These are phyloP conservation scores for Porogramme epimiltina DNA, from an alignment of 1,284 basidiomycete genomes.

Conservation along the genomic window DNA sequence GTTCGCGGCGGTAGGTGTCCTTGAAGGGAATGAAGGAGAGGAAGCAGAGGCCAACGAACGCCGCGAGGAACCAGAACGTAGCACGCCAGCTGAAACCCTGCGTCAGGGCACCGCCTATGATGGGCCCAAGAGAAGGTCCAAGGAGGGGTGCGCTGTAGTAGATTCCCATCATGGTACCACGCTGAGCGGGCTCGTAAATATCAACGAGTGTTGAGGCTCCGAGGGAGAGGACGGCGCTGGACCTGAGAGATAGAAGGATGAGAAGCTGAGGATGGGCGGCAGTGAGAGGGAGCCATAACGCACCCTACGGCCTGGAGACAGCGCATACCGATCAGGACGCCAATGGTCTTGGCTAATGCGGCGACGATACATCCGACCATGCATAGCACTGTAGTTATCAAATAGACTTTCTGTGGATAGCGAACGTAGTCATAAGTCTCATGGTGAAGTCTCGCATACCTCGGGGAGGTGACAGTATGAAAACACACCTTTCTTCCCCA, in stretches of 20 bases:
- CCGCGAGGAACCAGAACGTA: slow-evolving; percentile 80
- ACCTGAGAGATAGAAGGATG: slow-evolving; percentile 40
- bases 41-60: slow-evolving; percentile 58
- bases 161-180: slow-evolving; percentile 80
- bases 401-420: slow-evolving; percentile 58
- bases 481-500: slow-evolving; percentile 72
- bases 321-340: slow-evolving; percentile 73
- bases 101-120: slow-evolving; percentile 72
- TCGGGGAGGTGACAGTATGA: not conserved
- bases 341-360: slow-evolving; percentile 67
- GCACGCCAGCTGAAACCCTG: slow-evolving; percentile 75
- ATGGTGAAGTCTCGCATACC: no score
- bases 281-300: slow-evolving; percentile 13
- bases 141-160: slow-evolving; percentile 54
- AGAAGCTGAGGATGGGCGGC: not conserved
- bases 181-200: slow-evolving; percentile 78
- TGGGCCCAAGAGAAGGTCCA: slow-evolving; percentile 70
- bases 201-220: slow-evolving; percentile 84
- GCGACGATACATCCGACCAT: slow-evolving; percentile 65
- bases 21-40: slow-evolving; percentile 70
- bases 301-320: slow-evolving; percentile 69
- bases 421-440: not conserved
- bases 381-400: slow-evolving; percentile 63
- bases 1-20: slow-evolving; percentile 83
- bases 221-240: slow-evolving; percentile 75